These are phyloP conservation scores for Sugiyamaella novakii DNA, from an alignment of 1,139 yeast genomes.

Conservation along the genomic window DNA sequence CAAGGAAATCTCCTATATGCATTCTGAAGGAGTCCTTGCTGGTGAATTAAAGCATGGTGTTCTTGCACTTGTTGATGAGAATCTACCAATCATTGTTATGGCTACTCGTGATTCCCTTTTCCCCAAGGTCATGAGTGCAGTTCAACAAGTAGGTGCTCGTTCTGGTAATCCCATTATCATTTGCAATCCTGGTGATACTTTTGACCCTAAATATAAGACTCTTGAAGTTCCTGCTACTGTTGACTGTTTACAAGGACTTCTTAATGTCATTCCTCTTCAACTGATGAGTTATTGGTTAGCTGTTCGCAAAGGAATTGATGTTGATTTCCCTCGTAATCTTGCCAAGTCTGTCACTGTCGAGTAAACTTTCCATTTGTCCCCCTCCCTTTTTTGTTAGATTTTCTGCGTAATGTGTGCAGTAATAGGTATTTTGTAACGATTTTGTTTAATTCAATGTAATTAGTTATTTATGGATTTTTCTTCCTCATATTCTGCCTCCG, in stretches of 20 bases:
- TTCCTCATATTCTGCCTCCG: slow-evolving; percentile 1
- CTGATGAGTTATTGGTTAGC: slow-evolving; percentile 98
- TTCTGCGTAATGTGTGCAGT: slow-evolving; percentile 4
- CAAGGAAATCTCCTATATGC: slow-evolving; percentile 98
- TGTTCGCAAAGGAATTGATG: slow-evolving; percentile 91
- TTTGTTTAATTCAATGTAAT: slow-evolving; percentile 14
- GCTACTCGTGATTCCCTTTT: slow-evolving; percentile 97
- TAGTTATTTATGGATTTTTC: slow-evolving; percentile 7
- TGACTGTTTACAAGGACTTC: slow-evolving; percentile 94
- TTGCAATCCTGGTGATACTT: slow-evolving; percentile 79
- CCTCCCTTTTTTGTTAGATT: neutral
- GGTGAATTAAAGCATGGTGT: slow-evolving; percentile 99
- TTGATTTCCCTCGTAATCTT: slow-evolving; percentile 97
- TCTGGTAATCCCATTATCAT: slow-evolving; percentile 95
- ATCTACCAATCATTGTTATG: slow-evolving; percentile 90
- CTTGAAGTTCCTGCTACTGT: slow-evolving; percentile 94
- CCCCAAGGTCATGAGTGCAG: slow-evolving; percentile 94
- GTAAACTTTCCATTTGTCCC: slow-evolving; percentile 39
- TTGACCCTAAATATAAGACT: slow-evolving; percentile 47
- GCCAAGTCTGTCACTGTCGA: slow-evolving; percentile 98
- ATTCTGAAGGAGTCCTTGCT: slow-evolving; percentile 98
- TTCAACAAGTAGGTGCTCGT: slow-evolving; percentile 96
- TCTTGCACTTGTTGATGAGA: slow-evolving; percentile 91
- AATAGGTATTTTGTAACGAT: slow-evolving; percentile 16
- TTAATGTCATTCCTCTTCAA: slow-evolving; percentile 94